Percentiles rank a stretch among this genome's conserved stretches.
phyloP scores from a whole-genome alignment of 2,329 filamentous ascomycete species.

The Apiospora saccharicola region DNA sequence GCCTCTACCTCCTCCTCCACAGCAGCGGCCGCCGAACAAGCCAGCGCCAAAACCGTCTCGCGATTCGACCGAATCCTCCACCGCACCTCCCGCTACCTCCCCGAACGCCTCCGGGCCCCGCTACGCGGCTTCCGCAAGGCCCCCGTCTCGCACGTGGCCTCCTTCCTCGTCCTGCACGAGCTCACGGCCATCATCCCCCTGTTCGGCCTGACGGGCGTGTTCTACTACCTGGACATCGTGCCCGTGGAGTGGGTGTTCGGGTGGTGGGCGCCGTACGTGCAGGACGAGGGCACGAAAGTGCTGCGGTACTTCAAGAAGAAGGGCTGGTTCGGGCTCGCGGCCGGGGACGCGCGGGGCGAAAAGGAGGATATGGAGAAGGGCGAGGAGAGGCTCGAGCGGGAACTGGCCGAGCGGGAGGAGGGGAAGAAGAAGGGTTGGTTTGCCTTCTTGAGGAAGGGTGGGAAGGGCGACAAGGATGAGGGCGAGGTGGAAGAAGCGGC shows the following conservation, averaged over 20 bases:
- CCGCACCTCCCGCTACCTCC: conserved; percentile 56
- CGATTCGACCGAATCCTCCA: conserved; percentile 56
- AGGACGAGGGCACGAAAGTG: conserved; percentile 75
- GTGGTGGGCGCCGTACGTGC: conserved; percentile 58
- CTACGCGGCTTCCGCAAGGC: conserved; percentile 75
- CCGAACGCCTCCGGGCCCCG: conserved; percentile 72
- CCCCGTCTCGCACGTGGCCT: conserved; percentile 81
- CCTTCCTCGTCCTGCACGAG: conserved; percentile 92
- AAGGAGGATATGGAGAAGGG: conserved; percentile 36
- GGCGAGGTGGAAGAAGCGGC: conserved; percentile 29
- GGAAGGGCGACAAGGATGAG: conserved; percentile 43
- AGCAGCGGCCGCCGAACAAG: conserved; percentile 15
- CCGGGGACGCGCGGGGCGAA: background rate
- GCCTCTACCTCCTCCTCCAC: too few relatives aligned
- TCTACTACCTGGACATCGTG: conserved; percentile 81
- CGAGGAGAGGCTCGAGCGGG: conserved; percentile 32
- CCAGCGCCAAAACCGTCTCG: conserved; percentile 32
- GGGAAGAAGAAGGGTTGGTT: conserved; percentile 35
- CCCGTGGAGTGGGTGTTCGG: conserved; percentile 63
- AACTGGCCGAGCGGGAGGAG: conserved; percentile 40
- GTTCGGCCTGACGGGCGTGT: conserved; percentile 74
- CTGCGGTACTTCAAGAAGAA: conserved; percentile 80
- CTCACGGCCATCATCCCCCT: conserved; percentile 86
- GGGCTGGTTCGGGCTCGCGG: conserved; percentile 77
- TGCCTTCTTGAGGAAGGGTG: conserved; percentile 31